Conservation (phyloP, 306 rosid species). For the Prosopis cineraria region DNA sequence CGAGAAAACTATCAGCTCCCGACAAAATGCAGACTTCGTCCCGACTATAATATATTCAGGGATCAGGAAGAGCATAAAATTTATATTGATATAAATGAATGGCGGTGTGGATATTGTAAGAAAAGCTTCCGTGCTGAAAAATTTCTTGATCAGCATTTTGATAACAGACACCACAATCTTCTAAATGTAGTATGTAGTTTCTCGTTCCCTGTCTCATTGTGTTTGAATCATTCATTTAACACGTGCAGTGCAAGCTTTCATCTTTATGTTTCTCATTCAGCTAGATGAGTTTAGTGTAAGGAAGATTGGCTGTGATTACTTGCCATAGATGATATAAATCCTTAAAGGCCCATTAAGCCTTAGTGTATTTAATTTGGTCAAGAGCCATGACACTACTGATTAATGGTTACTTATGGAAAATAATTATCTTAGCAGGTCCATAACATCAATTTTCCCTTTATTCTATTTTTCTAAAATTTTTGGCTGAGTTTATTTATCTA, state of each 20-base stretch:
- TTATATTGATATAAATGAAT: slow-evolving; percentile 66
- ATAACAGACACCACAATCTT: slow-evolving; percentile 84
- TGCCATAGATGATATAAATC: neutral
- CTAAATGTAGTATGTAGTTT: slow-evolving; percentile 75
- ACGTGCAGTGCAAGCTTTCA: slow-evolving; percentile 25
- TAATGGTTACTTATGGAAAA: neutral
- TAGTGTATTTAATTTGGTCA: neutral
- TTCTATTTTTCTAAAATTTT: neutral
- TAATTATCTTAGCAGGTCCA: neutral
- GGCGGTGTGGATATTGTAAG: slow-evolving; percentile 96
- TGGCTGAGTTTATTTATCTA: neutral
- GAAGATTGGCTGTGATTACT: neutral
- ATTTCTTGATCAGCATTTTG: slow-evolving; percentile 94
- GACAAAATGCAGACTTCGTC: slow-evolving; percentile 75
- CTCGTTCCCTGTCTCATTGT: slow-evolving; percentile 34
- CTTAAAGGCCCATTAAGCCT: neutral
- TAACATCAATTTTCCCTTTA: neutral
- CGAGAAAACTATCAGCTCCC: slow-evolving; percentile 66
- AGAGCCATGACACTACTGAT: neutral
- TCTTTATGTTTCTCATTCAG: neutral
- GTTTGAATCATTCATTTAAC: slow-evolving; percentile 33
- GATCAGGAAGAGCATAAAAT: slow-evolving; percentile 93
- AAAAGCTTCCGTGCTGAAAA: slow-evolving; percentile 89
- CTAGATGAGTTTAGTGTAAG: neutral
- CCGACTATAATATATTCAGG: slow-evolving; percentile 75